Percentiles rank a stretch among this genome's conserved stretches.
Evolutionary conservation across 2,329 filamentous ascomycete species (phyloP).

Genomic region (Tolypocladium paradoxum): DNA sequence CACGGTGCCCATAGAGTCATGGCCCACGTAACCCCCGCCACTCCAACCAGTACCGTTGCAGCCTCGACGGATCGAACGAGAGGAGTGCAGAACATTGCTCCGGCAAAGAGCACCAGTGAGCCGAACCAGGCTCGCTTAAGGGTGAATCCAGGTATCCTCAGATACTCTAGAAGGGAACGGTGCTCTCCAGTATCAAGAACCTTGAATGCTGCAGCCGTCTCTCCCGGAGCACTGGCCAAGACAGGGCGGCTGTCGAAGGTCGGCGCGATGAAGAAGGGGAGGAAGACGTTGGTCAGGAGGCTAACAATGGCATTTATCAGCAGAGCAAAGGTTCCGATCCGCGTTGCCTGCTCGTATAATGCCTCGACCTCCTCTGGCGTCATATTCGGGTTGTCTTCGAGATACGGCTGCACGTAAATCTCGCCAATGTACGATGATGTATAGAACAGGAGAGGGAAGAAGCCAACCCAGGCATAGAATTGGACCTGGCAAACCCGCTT

Average conservation of each 20-base stretch:
- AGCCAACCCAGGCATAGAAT: conserved; percentile 85
- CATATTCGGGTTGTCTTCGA: conserved; percentile 69
- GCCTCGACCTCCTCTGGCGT: conserved; percentile 63
- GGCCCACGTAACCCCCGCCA: conserved; percentile 87
- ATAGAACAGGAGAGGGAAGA: conserved; percentile 94
- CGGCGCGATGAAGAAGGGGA: conserved; percentile 78
- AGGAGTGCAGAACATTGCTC: conserved; percentile 74
- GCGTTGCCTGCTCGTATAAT: conserved; percentile 75
- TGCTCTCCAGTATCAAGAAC: conserved; percentile 17
- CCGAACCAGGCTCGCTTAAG: conserved; percentile 81
- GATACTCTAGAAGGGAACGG: conserved; percentile 40
- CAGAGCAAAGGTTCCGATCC: conserved; percentile 80
- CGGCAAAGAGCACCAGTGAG: conserved; percentile 73
- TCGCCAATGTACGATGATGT: conserved; percentile 89
- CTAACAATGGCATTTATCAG: conserved; percentile 82
- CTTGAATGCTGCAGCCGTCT: conserved; percentile 5
- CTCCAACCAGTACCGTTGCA: conserved; percentile 66
- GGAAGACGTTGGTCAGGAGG: conserved; percentile 66
- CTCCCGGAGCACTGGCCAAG: conserved; percentile 17
- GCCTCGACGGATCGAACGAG: conserved; percentile 60
- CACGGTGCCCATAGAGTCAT: conserved; percentile 91
- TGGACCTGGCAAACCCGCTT: conserved; percentile 72
- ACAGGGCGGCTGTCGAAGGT: conserved; percentile 50
- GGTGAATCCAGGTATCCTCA: conserved; percentile 75
- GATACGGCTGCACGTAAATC: conserved; percentile 77